Percentiles rank a stretch among this genome's conserved stretches.
Evolutionary conservation across 2,329 filamentous ascomycete genomes (phyloP).

Genomic region (Boeremia lycopersici): DNA sequence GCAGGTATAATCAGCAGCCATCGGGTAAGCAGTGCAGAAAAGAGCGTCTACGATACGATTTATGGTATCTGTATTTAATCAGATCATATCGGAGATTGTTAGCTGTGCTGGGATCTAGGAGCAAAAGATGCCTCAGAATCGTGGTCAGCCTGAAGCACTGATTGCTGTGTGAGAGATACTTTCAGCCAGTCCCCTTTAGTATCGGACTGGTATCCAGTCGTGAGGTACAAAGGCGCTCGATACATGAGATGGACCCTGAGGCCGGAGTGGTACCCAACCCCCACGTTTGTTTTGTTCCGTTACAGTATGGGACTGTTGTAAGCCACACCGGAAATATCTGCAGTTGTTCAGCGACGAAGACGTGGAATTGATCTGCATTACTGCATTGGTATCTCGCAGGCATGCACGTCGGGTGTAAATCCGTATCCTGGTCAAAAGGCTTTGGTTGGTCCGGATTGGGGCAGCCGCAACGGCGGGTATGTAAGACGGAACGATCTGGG

Average conservation of each 20-base stretch:
- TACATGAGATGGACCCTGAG: background rate
- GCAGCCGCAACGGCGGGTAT: background rate
- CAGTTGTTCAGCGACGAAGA: background rate
- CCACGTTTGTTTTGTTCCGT: background rate
- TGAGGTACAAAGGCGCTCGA: background rate
- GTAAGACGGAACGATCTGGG: background rate
- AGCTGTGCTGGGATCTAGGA: too few relatives aligned
- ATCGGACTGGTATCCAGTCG: too few relatives aligned
- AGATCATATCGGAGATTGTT: background rate
- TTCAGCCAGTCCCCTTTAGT: too few relatives aligned
- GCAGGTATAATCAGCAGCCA: background rate
- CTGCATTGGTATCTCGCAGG: background rate
- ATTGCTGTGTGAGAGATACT: too few relatives aligned
- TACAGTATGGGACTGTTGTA: background rate
- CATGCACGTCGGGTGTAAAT: background rate
- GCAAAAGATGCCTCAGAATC: too few relatives aligned
- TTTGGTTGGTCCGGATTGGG: background rate
- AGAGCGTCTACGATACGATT: background rate
- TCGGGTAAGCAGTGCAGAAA: background rate
- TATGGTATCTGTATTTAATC: background rate
- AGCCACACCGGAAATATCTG: background rate
- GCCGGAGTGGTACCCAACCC: background rate
- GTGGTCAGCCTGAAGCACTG: too few relatives aligned
- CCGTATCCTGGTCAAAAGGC: background rate
- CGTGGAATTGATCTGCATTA: background rate